Base-by-base conservation (phyloP, 2,329 filamentous ascomycete genomes). In the Sporothrix euskadiensis region DNA sequence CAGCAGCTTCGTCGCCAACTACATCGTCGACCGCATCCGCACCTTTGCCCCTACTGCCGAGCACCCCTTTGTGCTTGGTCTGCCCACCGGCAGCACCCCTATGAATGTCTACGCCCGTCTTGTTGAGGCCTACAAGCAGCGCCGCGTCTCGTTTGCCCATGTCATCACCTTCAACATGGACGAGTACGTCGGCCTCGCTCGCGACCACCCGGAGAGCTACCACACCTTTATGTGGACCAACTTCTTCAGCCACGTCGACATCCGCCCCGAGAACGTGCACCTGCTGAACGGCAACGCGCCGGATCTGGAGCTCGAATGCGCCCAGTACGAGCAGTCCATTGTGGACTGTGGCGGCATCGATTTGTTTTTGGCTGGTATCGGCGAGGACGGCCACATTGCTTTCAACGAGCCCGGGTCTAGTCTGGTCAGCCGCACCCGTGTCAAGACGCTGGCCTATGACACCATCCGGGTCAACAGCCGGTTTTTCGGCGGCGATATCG, bases 181-280 rank as follows among this genome's bases (percentile, higher is more conserved):
- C 81, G 91, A 94, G 82, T 94, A 94, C 79, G 90, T 94, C 75
- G 90, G 89, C 66, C 86, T 94, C 69, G 88, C 91, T 26, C 87
- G 90, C 76, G 89, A 92, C 77, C 92, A 94, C 80, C 90, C 91
- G 4, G 89, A 93, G 80, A 91, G 89, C 79, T 94, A 94, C 82
- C 91, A 94, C 83, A 90, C 88, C 78, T 94, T 93, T 84, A 94
- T 94, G 92, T 93, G 92, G 85, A 90, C 89, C 82, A 87, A 94
- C 82, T 92, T 94, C 83, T 94, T 94, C 83, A 90, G 89, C 59
- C 91, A 86, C 76, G 88, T 94, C 77, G 89, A 94, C 79, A 88
- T 94, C 75, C 85, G 87, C 72, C 91, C 91, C 0, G 84, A 86
- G 75, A 92, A 85, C 75, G 89, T 93, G 76, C 89, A 94, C 79